Base-by-base conservation (phyloP, 2,329 filamentous ascomycete genomes). In the Magnaporthales sp. region DNA sequence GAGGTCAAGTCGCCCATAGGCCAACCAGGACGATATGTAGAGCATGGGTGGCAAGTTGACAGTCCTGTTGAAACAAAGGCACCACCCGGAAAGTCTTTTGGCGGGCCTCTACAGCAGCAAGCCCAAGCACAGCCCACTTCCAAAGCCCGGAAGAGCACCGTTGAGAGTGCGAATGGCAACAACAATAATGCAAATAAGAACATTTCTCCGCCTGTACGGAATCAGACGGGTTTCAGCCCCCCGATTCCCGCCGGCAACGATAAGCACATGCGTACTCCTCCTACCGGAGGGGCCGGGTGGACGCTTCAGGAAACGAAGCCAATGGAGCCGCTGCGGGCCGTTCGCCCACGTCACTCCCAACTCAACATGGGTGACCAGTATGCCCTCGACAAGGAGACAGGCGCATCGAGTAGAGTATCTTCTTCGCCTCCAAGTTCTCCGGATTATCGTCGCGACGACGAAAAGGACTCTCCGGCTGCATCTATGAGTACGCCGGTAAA, bases 291-390 rank as follows among this genome's bases (percentile, higher is more conserved):
- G 0, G 79, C 79, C 0, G 77, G 77, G 22, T 87, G 84, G 84
- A 83, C 81, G 64, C 73, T 84, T 6, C 79, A 86, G 69, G 83
- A 86, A 73, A 86, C 84, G 10, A 79, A 83, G 67, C 75, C 87
- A 46, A 75, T 80, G 1, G 80, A 84, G 68, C 85, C 85, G 29
- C 76, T 86, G 7, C 56, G 56, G 19, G 75, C 80, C 22, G 75
- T 77, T 32, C 76, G 76, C 24, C 75, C 77, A 61, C 75, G 76
- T 11, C 69, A 74, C 6, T 76, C 75, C 10, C 71, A 75, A 0
- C 73, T 72, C 63, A 73, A 70, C 32, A 63, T 74, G 54, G 54
- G 64, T 62, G 66, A 73, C 72, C 69, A 72, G 58, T 79, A 77
- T 66, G 80, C 77, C 9, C 80, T 80, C 58, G 83, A 85, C 65